Evolutionary conservation across 164 flowering plant genomes (phyloP).

Genomic region (Akebia trifoliata): DNA sequence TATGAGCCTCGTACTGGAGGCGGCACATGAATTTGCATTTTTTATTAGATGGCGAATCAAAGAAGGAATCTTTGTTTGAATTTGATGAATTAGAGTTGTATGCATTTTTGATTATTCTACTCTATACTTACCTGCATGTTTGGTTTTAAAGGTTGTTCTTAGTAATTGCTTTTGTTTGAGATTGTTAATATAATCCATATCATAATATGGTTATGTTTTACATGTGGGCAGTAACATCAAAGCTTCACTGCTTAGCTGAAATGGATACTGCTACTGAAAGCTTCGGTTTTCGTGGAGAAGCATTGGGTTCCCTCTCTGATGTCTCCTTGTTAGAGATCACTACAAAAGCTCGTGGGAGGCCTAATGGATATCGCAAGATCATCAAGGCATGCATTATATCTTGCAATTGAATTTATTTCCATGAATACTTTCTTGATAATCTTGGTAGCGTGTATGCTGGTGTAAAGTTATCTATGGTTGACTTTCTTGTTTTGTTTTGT

Average conservation of each 20-base stretch:
- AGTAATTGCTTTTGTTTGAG: background rate
- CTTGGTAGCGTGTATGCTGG: background rate
- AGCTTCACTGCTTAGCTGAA: conserved; percentile 38
- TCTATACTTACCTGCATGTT: background rate
- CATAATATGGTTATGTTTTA: conserved; percentile 9
- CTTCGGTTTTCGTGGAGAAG: conserved; percentile 86
- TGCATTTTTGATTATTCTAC: background rate
- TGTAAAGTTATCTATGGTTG: background rate
- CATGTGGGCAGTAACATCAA: conserved; percentile 71
- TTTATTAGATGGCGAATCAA: background rate
- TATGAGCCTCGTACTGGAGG: background rate
- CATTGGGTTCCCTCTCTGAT: conserved; percentile 84
- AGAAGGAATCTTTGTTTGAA: background rate
- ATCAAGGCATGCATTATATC: conserved; percentile 51
- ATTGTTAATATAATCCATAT: conserved; percentile 1
- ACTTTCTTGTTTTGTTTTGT: conserved; percentile 1
- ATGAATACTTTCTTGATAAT: background rate
- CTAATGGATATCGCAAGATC: conserved; percentile 91
- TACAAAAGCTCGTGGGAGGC: conserved; percentile 74
- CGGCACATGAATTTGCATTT: background rate
- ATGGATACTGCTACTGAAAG: conserved; percentile 32
- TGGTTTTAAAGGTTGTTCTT: background rate
- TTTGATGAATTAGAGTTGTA: background rate
- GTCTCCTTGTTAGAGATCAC: conserved; percentile 69
- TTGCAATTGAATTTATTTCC: background rate